Base-by-base conservation (phyloP, 1,139 yeast species). In the Candida glucosophila region DNA sequence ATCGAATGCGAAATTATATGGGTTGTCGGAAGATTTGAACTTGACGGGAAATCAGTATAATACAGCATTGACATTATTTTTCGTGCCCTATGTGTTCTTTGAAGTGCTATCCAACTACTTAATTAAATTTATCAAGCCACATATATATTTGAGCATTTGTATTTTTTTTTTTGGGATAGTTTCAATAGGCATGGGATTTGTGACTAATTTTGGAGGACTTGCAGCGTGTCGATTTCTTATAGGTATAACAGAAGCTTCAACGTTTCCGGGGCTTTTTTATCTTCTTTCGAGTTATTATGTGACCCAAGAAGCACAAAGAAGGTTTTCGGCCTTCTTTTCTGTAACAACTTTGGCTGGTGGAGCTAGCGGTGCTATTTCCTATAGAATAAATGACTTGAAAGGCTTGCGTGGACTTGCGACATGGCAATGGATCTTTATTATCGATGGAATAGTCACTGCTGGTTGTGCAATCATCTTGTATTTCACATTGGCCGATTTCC, bases 371-470 rank as follows among this genome's bases (percentile, higher is more conserved):
- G 61, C 64, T 7, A 58, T 62, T 37, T 68, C 68, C 2, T 62
- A 54, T 28, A 55, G 52, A 29, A 58, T 63, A 25, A 38, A 55
- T 28, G 67, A 55, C 20, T 47, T 63, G 33, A 53, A 60, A 32
- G 60, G 62, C 5, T 47, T 30, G 5, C 51, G 47, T 25, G 67
- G 67, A 4, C 39, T 67, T 19, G 40, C 49, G 11, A 59, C 79
- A n/a, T 79, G 88, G 90, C 64, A 73, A 49, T 79, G 83, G 80
- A 61, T 80, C 32, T 80, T 74, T 48, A 67, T 79, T 35, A 67
- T 80, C 35, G 90, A 80, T 46, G 90, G 90, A 29, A 58, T 75
- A 5, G 58, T 77, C 39, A 81, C 93, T 15, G 67, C 69, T 22
- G 77, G 76, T 17, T 62, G 69, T 32, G 69, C 71, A 1, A 34